Evolutionary conservation across 192 early-diverging fungal species (phyloP), one percentile per base, ranked within the genome.

Genomic region (Coemansia furcata): DNA sequence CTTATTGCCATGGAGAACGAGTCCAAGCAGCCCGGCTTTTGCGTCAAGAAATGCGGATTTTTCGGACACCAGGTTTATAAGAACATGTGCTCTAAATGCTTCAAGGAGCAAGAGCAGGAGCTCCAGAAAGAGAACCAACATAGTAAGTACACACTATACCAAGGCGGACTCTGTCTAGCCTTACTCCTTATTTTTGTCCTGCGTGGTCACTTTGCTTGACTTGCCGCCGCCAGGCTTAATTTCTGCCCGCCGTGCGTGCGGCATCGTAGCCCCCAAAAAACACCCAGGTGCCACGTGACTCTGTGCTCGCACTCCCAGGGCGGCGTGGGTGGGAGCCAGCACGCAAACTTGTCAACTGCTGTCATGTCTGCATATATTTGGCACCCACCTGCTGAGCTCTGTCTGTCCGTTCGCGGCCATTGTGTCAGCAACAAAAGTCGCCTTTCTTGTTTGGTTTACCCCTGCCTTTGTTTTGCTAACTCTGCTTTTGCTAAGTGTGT

Each of bases 81-180:
- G 76, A 83, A 89, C 66, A 82, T 91, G 80, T 93, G 91, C 72
- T 91, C 90, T 14, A 89, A 91, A 62, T 93, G 91, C 73, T 91
- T 86, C 74, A 89, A 88, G 74, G 86, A 89, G 66, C 60, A 78
- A 29, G 80, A 77, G 66, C 74, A 71, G 59, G 40, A 71, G 62
- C 54, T 60, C 58, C 58, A 64, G 62, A 87, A 82, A 47, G 72
- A 83, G 60, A 49, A 59, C 29, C 60, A 69, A 61, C 64, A 72
- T 42, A 73, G 80, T 83, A 84, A 37, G 76, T 66, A 19, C 15
- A 17, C 38, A 49, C 66, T 68, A 68, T 68, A 60, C 58, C 36
- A 38, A 60, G 36, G 21, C 58, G 36, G 10, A 9, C 33, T 60
- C 36, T 26, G n/a, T 15, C 55, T 9, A 49, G 10, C 55, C 4